A percentile compares a stretch with the other conserved stretches of the same genome.
phyloP scores from a whole-genome alignment of 2,329 filamentous ascomycete species.

The Thelonectria blattea region DNA sequence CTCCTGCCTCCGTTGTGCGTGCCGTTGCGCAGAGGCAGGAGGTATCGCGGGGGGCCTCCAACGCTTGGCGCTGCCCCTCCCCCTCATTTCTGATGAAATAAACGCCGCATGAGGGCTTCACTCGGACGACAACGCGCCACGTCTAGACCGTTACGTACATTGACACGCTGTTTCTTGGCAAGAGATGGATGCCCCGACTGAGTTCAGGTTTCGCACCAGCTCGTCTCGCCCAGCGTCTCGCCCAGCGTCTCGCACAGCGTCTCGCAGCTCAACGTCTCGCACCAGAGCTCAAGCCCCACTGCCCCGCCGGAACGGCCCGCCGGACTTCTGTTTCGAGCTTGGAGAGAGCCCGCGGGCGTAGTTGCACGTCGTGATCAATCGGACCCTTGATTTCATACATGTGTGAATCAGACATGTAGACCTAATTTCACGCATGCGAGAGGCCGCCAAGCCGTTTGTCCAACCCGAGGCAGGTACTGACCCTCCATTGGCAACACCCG shows the following conservation, averaged over 20 bases:
- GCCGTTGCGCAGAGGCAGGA: too few species aligned
- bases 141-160: too few species aligned
- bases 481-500: neutral
- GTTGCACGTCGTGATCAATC: neutral
- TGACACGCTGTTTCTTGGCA: too few species aligned
- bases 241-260: too few species aligned
- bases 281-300: too few species aligned
- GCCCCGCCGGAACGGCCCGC: conserved; percentile 37
- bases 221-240: too few species aligned
- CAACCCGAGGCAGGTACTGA: neutral
- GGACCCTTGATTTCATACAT: neutral
- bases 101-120: conserved; percentile 10
- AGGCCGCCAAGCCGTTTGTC: conserved; percentile 5
- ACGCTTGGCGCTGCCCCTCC: conserved; percentile 7
- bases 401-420: conserved; percentile 10
- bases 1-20: too few species aligned
- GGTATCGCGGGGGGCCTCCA: too few species aligned
- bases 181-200: too few species aligned
- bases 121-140: too few species aligned
- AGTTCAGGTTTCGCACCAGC: too few species aligned
- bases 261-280: too few species aligned
- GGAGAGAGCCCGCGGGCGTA: neutral
- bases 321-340: conserved; percentile 16
- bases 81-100: neutral
- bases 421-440: conserved; percentile 2